Evolutionary conservation across 805 yeast genomes (phyloP).

Genomic region (Kazachstania africana): DNA sequence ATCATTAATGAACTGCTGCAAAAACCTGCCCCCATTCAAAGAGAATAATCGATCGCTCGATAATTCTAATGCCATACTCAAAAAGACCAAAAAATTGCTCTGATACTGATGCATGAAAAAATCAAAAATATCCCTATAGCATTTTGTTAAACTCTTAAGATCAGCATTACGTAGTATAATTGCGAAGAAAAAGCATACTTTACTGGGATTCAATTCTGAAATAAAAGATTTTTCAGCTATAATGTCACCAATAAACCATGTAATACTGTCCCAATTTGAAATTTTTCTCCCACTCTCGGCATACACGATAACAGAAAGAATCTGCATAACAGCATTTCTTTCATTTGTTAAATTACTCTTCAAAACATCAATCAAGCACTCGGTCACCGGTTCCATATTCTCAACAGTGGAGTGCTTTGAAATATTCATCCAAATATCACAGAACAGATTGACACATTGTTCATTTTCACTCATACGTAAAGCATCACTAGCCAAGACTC

Average conservation of each 20-base stretch:
- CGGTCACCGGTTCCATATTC: slow-evolving; percentile 36
- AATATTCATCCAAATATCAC: slow-evolving; percentile 46
- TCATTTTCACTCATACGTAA: slow-evolving; percentile 4
- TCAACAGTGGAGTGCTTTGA: slow-evolving; percentile 42
- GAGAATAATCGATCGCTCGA: slow-evolving; percentile 35
- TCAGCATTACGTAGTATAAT: slow-evolving; percentile 47
- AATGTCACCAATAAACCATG: slow-evolving; percentile 3
- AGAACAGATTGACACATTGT: slow-evolving; percentile 31
- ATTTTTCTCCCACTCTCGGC: slow-evolving; percentile 64
- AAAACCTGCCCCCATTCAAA: slow-evolving; percentile 30
- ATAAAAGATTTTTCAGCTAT: not conserved
- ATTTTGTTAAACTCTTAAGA: slow-evolving; percentile 34
- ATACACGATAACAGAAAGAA: slow-evolving; percentile 40
- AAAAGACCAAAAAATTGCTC: slow-evolving; percentile 36
- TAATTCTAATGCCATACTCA: slow-evolving; percentile 26
- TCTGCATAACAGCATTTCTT: slow-evolving; percentile 27
- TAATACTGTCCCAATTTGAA: slow-evolving; percentile 34
- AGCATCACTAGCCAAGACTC: slow-evolving; percentile 29
- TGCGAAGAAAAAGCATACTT: slow-evolving; percentile 35
- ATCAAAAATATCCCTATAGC: slow-evolving; percentile 34
- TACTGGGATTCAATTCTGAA: slow-evolving; percentile 12
- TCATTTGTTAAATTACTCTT: slow-evolving; percentile 6
- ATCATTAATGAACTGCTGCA: slow-evolving; percentile 38
- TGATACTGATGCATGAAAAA: slow-evolving; percentile 29
- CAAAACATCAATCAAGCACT: slow-evolving; percentile 16